Base-by-base conservation (phyloP, 1,139 yeast species). In the Tardiomyces digboiensis region DNA sequence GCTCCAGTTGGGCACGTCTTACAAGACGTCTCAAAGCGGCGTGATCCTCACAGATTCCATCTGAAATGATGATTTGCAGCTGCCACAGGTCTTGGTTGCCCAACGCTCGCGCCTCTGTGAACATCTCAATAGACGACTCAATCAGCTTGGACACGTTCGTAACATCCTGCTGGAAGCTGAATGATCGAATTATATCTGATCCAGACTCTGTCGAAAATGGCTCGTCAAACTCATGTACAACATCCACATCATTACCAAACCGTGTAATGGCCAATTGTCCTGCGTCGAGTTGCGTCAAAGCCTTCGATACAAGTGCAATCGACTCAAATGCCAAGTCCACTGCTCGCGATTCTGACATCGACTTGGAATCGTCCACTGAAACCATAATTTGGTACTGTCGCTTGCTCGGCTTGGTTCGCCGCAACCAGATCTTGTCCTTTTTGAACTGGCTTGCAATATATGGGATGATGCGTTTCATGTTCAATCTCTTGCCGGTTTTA, bases 331-430 rank as follows among this genome's bases (percentile, higher is more conserved):
- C 97, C 50, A 93, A 72, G 55, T 84, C 86, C 19, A 87, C 91
- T 21, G 95, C 81, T 21, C 53, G 52, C 29, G 96, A 84, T 63
- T 91, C 97, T 47, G 91, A 78, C 99, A 93, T 93, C 0, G 97
- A 89, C 62, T 87, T 88, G 39, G 98, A 91, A 61, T 93, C 96
- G 67, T 93, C 99, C 42, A 93, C 86, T 0, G 98, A 91, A 53
- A 93, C 84, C 97, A 93, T 86, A 51, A 93, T 84, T 68, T 93
- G 98, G 64, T 91, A 93, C 61, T 89, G 94, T 57, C 99, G 80
- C 68, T 93, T 91, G 52, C 95, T 85, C 44, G 98, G 99, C 61
- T 91, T 91, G 7, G 97, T 89, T 66, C 99, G 80, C 60, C 97
- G 78, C 68, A 93, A 74, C 99, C 99, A 93, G 50, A 93, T 93